Evolutionary conservation across 1,284 basidiomycete species (phyloP).

Genomic region (Ceratobasidium sp.): DNA sequence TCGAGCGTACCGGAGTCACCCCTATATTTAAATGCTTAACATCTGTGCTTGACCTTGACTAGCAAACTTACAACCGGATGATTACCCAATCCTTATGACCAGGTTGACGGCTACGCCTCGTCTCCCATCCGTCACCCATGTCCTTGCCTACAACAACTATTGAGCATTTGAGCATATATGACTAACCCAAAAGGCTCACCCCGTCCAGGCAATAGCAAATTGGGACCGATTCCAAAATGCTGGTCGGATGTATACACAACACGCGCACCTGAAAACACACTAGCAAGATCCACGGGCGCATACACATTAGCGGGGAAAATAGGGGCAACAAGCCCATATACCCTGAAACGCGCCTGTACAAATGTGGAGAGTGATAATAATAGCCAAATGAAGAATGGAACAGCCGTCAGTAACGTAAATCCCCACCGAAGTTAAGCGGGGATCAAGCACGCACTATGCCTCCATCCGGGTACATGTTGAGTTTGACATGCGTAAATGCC

Average conservation of each 20-base stretch:
- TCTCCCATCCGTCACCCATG: conserved; percentile 99
- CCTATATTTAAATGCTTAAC: conserved; percentile 50
- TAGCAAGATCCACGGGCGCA: conserved; percentile 79
- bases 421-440: conserved; percentile 31
- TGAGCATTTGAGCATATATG: background rate
- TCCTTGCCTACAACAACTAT: conserved; percentile 61
- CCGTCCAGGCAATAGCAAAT: conserved; percentile 90
- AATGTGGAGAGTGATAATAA: conserved; percentile 8
- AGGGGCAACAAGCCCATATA: conserved; percentile 80
- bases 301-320: conserved; percentile 59
- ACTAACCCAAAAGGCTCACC: conserved; percentile 53
- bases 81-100: conserved; percentile 92
- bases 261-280: conserved; percentile 88
- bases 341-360: conserved; percentile 80
- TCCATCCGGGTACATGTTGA: conserved; percentile 97
- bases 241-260: conserved; percentile 87
- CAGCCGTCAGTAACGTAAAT: conserved; percentile 17
- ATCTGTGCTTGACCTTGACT: background rate
- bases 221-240: conserved; percentile 92
- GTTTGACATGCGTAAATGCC: conserved; percentile 81
- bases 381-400: conserved; percentile 10
- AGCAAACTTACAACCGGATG: conserved; percentile 75
- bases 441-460: conserved; percentile 73
- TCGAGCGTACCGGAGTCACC: conserved; percentile 75
- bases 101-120: conserved; percentile 80